These are phyloP conservation scores for Diaporthe citriasiana DNA, from an alignment of 2,329 filamentous ascomycete species.

Conservation along the genomic window DNA sequence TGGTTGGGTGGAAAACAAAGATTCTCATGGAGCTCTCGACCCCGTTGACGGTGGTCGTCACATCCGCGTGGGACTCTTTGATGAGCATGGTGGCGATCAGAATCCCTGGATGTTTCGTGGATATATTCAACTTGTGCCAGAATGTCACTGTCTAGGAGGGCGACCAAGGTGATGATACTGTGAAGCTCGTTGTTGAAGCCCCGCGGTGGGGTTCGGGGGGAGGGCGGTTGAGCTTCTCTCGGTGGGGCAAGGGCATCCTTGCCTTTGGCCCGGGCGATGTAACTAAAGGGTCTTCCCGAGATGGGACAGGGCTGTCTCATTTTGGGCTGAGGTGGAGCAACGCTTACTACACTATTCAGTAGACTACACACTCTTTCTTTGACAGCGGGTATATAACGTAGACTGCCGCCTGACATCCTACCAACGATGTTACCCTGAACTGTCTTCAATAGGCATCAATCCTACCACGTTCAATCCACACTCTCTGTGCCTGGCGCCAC, in stretches of 20 bases:
- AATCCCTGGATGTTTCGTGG: background rate
- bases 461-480: background rate
- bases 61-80: constrained; percentile 66
- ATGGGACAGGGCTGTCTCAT: background rate
- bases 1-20: constrained; percentile 88
- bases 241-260: constrained; percentile 17
- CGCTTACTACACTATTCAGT: too few species aligned
- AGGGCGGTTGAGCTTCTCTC: too few species aligned
- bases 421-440: background rate
- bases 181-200: constrained; percentile 6
- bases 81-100: constrained; percentile 61
- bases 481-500: background rate
- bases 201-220: constrained; percentile 34
- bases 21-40: constrained; percentile 73
- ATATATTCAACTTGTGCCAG: background rate
- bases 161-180: background rate
- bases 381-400: background rate
- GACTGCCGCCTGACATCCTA: background rate
- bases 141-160: background rate
- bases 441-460: background rate
- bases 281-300: too few species aligned
- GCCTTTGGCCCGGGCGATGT: background rate
- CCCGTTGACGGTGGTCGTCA: constrained; percentile 65
- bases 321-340: background rate
- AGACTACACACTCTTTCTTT: background rate